Evolutionary conservation across 352 stramenopile genomes (phyloP).

Genomic region (Pythium phragmiticola): DNA sequence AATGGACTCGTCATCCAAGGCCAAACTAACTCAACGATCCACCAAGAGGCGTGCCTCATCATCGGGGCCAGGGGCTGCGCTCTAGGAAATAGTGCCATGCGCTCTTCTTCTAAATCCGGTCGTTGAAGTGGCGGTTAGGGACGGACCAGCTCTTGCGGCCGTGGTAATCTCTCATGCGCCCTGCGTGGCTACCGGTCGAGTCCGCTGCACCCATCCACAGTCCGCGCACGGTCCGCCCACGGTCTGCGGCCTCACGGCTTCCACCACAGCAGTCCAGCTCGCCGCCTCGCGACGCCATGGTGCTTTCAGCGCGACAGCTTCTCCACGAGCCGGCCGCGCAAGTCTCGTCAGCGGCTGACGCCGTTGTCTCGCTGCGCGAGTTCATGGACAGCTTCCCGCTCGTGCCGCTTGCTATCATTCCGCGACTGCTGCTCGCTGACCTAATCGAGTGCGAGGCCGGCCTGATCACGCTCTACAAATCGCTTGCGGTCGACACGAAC

Average conservation of each 20-base stretch:
- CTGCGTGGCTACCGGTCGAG: conserved; percentile 18
- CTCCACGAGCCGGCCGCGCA: not conserved
- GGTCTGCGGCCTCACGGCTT: not conserved
- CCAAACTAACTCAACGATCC: too few relatives aligned
- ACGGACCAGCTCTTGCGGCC: not conserved
- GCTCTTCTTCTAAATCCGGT: not conserved
- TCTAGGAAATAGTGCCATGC: not conserved
- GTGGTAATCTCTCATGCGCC: conserved; percentile 13
- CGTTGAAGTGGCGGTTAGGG: not conserved
- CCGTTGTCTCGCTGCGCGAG: conserved; percentile 31
- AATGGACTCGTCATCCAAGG: too few relatives aligned
- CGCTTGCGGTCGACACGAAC: conserved; percentile 33
- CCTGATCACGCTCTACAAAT: conserved; percentile 36
- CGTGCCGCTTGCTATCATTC: conserved; percentile 55
- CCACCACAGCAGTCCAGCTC: not conserved
- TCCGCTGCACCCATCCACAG: not conserved
- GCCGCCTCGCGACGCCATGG: conserved; percentile 18
- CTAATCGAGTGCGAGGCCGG: conserved; percentile 45
- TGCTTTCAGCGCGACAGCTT: conserved; percentile 15
- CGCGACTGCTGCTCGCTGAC: conserved; percentile 39
- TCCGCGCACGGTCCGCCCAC: conserved; percentile 4
- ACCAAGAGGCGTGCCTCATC: not conserved
- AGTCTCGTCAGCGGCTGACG: not conserved
- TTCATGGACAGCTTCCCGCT: conserved; percentile 72
- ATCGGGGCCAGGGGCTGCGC: too few relatives aligned